Evolutionary conservation across 2,329 filamentous ascomycete genomes (phyloP), one percentile per base, ranked within the genome.

Genomic region (Sporothrix pallida): DNA sequence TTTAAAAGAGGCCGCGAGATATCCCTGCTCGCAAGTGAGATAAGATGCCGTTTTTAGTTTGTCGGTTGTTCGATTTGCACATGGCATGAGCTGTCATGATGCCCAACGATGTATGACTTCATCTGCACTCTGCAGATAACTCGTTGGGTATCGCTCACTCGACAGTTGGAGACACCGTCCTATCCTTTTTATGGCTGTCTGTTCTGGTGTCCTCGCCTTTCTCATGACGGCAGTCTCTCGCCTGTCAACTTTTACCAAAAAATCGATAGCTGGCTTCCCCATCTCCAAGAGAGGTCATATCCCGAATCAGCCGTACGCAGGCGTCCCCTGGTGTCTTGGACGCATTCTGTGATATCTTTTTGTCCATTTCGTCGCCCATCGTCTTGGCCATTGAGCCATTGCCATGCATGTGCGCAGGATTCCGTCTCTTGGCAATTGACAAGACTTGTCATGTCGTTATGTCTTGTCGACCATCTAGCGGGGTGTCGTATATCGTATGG

Each of bases 301-400:
- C 46, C 70, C 70, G 70, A 71, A 63, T 63, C 70, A 71, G 70
- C 70, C 70, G 58, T 63, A 54, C 58, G 44, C 56, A 12, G 12
- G 44, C 10, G 44, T 20, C 37, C 50, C 26, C 31, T 31, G n/a
- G 10, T 48, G 52, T 71, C 37, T 48, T 60, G 69, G 42, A 56
- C 37, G 15, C 37, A 10, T 20, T 31, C 9, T 15, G 12, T 13
- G 42, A 50, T 20, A 6, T 62, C 10, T 42, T 60, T 13, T 62
- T 3, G 65, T 46, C 7, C n/a, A 26, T 3, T 46, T 7, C 31
- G 4, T 7, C 31, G 31, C 7, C 3, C 31, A 56, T 56, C 20
- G 9, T 26, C 37, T 23, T 65, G 9, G 9, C n/a, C 37, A 65
- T 23, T 65, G 60, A 23, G 60, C 2, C 52, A 23, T 46, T 46